Evolutionary conservation across 805 yeast species (phyloP).

Genomic region (Schwanniomyces vanrijiae): DNA sequence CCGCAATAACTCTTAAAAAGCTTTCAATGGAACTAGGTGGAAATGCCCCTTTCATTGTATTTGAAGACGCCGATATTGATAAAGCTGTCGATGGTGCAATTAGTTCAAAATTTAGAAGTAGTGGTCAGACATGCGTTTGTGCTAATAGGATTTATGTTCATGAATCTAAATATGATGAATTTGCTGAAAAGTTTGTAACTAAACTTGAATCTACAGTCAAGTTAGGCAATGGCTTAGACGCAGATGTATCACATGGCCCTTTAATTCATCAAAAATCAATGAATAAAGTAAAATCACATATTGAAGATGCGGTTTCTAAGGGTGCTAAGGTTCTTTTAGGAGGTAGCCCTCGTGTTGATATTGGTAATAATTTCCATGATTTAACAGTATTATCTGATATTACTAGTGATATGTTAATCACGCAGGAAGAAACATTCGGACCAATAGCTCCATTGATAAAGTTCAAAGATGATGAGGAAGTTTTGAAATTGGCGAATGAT

Average conservation of each 20-base stretch:
- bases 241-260: conserved; percentile 73
- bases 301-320: conserved; percentile 61
- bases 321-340: conserved; percentile 69
- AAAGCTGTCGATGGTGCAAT: conserved; percentile 52
- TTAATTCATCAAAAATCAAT: conserved; percentile 64
- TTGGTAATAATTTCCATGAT: conserved; percentile 66
- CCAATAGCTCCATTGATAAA: conserved; percentile 73
- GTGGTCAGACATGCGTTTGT: conserved; percentile 69
- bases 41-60: conserved; percentile 63
- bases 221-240: conserved; percentile 64
- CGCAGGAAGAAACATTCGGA: conserved; percentile 78
- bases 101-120: conserved; percentile 57
- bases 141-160: conserved; percentile 62
- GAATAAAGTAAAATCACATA: conserved; percentile 58
- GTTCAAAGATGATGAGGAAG: conserved; percentile 66
- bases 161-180: conserved; percentile 47
- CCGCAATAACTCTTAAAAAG: conserved; percentile 58
- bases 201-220: conserved; percentile 35
- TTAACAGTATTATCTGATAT: conserved; percentile 68
- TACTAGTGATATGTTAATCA: conserved; percentile 54
- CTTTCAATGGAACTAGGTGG: conserved; percentile 67
- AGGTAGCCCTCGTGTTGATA: conserved; percentile 51
- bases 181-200: conserved; percentile 43
- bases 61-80: conserved; percentile 59
- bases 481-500: conserved; percentile 58